phyloP scores from a whole-genome alignment of 495 filamentous ascomycete species.

The Lineolata rhizophorae region DNA sequence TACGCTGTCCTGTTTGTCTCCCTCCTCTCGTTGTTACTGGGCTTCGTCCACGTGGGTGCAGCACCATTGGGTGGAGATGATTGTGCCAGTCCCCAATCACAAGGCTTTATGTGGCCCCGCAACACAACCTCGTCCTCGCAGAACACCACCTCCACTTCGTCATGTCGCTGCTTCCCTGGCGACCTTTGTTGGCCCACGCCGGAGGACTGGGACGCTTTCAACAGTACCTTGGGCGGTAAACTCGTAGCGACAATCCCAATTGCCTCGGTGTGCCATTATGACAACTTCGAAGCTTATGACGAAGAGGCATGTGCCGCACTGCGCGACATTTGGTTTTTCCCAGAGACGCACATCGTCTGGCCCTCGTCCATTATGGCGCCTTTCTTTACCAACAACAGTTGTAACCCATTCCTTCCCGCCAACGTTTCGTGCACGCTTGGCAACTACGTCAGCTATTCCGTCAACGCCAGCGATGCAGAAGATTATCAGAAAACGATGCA shows the following conservation, averaged over 20 bases:
- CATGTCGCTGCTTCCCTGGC: too few relatives aligned
- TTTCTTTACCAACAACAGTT: too few relatives aligned
- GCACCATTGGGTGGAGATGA: too few relatives aligned
- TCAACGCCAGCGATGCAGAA: slow-evolving; percentile 4
- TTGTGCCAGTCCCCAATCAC: too few relatives aligned
- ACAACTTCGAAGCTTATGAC: background rate
- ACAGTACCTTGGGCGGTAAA: slow-evolving; percentile 7
- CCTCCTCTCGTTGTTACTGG: too few relatives aligned
- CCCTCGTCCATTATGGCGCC: slow-evolving; percentile 6
- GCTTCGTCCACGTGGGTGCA: too few relatives aligned
- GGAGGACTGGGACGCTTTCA: slow-evolving; percentile 8
- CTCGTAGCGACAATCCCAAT: slow-evolving; percentile 8
- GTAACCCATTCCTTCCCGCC: slow-evolving; percentile 2
- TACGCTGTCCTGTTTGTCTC: too few relatives aligned
- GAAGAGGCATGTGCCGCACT: background rate
- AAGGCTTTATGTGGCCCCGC: too few relatives aligned
- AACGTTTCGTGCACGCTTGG: slow-evolving; percentile 9
- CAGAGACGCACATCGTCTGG: slow-evolving; percentile 2
- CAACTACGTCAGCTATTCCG: slow-evolving; percentile 8
- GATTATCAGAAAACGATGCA: slow-evolving; percentile 7
- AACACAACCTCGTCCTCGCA: too few relatives aligned
- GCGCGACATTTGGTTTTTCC: background rate
- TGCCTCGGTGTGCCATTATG: slow-evolving; percentile 9
- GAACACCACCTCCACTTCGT: too few relatives aligned
- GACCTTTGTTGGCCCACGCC: slow-evolving; percentile 10